Conservation (phyloP, 2,329 filamentous ascomycete species). For the Xylariaceae sp. region DNA sequence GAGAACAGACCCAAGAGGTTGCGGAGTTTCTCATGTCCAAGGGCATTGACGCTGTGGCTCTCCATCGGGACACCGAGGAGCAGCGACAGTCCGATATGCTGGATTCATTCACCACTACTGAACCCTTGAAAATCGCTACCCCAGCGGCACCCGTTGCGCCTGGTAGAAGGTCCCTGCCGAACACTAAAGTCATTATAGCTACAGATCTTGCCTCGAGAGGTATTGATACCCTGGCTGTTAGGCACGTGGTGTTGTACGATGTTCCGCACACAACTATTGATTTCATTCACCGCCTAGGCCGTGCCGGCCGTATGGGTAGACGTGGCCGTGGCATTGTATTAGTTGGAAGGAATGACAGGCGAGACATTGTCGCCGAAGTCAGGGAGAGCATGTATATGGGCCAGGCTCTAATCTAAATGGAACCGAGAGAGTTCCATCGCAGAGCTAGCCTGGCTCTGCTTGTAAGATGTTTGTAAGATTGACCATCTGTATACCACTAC, state of each 20-base stretch:
- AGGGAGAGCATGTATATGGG: conserved; percentile 84
- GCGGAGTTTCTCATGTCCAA: conserved; percentile 75
- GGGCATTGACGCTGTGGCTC: conserved; percentile 80
- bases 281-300: conserved; percentile 92
- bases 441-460: not conserved
- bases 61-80: conserved; percentile 80
- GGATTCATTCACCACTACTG: conserved; percentile 62
- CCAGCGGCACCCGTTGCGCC: conserved; percentile 17
- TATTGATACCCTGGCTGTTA: conserved; percentile 88
- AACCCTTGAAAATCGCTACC: conserved; percentile 34
- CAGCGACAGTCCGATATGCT: conserved; percentile 74
- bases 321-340: conserved; percentile 86
- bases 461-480: conserved; percentile 8
- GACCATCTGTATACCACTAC: conserved; percentile 15
- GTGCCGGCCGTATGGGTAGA: conserved; percentile 88
- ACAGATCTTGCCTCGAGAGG: conserved; percentile 90
- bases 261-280: conserved; percentile 98
- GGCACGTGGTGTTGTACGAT: conserved; percentile 90
- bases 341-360: conserved; percentile 82
- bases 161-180: conserved; percentile 53
- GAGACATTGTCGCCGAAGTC: conserved; percentile 87
- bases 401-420: conserved; percentile 68
- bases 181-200: conserved; percentile 88
- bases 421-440: too few relatives aligned
- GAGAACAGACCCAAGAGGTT: conserved; percentile 79